Evolutionary conservation across 495 filamentous ascomycete genomes (phyloP), one percentile per base, ranked within the genome.

Genomic region (Lophium mytilinum): DNA sequence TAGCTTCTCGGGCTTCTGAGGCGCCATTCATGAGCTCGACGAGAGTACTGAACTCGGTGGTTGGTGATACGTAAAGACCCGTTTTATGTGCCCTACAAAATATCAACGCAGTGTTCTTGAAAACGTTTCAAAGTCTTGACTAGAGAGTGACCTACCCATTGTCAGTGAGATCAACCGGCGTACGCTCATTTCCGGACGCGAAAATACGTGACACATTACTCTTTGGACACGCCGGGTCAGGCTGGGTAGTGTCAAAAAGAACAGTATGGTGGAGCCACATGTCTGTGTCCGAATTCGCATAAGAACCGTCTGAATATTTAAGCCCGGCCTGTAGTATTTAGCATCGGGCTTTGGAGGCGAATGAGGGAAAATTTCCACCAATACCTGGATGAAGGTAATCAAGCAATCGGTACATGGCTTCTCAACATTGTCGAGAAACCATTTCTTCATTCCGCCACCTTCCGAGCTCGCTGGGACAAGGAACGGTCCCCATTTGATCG

Each of bases 201-300:
- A 63, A 63, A 51, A 60, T 56, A 7, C 61, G 61, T 15, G 55
- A 9, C 14, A 37, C 11, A 7, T 12, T 17, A n/a, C 50, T 35
- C 10, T 1, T n/a, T 5, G 53, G 37, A 24, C 52, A 54, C 33
- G 43, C 52, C 4, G 40, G 10, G 21, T 54, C 52, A 34, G 4
- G 33, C 2, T 12, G 34, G 18, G 53, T 51, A 10, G 40, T 10
- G 33, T 48, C 33, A 24, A 9, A 48, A n/a, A 62, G 51, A 14
- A 58, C 60, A 0, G 59, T 57, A 34, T 63, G 61, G 39, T 60
- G 61, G 30, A 60, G 50, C 61, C 61, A 63, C 50, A 60, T 56
- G 18, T 52, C 57, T 11, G 56, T 63, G 18, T 55, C 24, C 1
- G 47, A 41, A 33, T 63, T 58, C 11, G 61, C 61, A 30, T 36